Base-by-base conservation (phyloP, 1,139 yeast genomes). In the Debaryomycetaceae sp. region DNA sequence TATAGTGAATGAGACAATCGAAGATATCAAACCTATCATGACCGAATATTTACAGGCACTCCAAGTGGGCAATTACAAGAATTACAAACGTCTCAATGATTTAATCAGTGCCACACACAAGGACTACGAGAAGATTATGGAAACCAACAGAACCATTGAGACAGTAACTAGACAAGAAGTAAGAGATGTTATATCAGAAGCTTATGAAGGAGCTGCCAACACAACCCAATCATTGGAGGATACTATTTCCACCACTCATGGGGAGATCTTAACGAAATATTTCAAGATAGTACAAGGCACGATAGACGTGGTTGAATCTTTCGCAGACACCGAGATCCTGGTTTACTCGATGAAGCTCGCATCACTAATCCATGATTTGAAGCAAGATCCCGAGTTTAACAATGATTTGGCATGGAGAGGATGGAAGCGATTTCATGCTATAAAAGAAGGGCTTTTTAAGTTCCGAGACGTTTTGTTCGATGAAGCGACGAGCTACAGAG, bases 221-320 rank as follows among this genome's bases (percentile, higher is more conserved):
- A 59, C 60, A 35, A 60, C 77, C 41, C 54, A 59, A 9, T 48
- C 56, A 6, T 61, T 73, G 13, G 75, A 75, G 44, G 56, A 60
- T 5, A 52, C 58, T 17, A 61, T 78, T 35, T 69, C 73, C 43
- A 65, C 65, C 7, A 56, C 55, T 6, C 75, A 72, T 47, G 65
- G 61, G 31, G 37, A 47, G 8, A 50, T 74, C 13, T 50, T 70
- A 24, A 58, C 53, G 14, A 65, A 68, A 24, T 72, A 83, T 42
- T 75, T 76, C 43, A 57, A 58, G 4, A 67, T 72, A 9, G 74
- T 85, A 47, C 78, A 78, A 45, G 73, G 75, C 37, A 75, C 83
- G 27, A 70, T 85, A 46, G 90, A 85, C 51, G 75, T 83, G 1
- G 74, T 82, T 57, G 89, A 85, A 56, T 84, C 85, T 46, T 85